Percentiles rank a stretch among this genome's conserved stretches.
These are phyloP conservation scores for Dactylorhiza incarnata DNA, from an alignment of 106 monocot genomes.

Conservation along the genomic window DNA sequence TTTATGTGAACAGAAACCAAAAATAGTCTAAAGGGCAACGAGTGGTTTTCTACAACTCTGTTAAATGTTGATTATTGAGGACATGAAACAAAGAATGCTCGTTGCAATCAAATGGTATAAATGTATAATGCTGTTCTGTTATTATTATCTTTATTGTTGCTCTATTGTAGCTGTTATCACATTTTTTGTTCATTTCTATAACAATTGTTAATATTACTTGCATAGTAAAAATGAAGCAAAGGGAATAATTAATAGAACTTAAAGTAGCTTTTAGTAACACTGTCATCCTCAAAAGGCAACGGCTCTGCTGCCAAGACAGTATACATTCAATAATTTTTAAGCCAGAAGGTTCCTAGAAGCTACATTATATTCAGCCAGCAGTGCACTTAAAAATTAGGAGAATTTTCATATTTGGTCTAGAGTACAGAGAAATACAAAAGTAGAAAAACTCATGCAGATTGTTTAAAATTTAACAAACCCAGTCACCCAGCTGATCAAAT, in stretches of 20 bases:
- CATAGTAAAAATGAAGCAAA: neutral
- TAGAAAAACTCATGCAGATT: constrained; percentile 1
- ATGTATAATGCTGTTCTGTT: neutral
- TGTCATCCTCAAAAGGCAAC: neutral
- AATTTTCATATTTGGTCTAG: neutral
- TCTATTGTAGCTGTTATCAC: neutral
- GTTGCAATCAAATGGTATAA: neutral
- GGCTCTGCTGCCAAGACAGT: neutral
- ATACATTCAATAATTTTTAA: neutral
- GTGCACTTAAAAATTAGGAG: neutral
- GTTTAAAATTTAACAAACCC: neutral
- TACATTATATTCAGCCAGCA: neutral
- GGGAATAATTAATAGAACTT: neutral
- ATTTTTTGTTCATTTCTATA: neutral
- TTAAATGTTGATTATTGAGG: no score
- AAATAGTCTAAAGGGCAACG: no score
- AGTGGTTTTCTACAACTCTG: no score
- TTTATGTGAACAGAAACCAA: no score
- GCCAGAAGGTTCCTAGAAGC: neutral
- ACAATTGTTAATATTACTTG: neutral
- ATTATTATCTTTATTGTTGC: neutral
- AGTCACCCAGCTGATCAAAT: neutral
- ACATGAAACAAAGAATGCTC: neutral
- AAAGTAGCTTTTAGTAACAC: neutral
- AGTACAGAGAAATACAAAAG: neutral